Conservation (phyloP, 1,284 basidiomycete species). For the Microbotryum silenes-acaulis region DNA sequence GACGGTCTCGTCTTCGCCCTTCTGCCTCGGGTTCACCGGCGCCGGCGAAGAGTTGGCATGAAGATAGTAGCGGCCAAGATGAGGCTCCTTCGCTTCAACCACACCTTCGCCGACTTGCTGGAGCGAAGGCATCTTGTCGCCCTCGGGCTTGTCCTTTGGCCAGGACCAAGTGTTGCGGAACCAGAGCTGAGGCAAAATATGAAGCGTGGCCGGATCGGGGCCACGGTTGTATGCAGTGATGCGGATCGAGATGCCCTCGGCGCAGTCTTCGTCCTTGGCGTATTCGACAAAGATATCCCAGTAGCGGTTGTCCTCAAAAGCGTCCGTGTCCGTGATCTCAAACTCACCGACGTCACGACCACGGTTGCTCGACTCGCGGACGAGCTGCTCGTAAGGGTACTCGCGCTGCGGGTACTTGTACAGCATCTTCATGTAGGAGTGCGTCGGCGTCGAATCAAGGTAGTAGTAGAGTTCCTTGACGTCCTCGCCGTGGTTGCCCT, state of each 20-base stretch:
- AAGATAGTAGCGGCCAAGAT: constrained; percentile 53
- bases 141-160: constrained; percentile 69
- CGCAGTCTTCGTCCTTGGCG: constrained; percentile 89
- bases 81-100: constrained; percentile 64
- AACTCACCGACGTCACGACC: constrained; percentile 81
- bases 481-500: constrained; percentile 97
- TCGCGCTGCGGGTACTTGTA: constrained; percentile 94
- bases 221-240: constrained; percentile 96
- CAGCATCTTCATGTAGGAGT: constrained; percentile 93
- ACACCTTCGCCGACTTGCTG: constrained; percentile 52
- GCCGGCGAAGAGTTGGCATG: constrained; percentile 89
- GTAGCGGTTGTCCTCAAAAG: constrained; percentile 86
- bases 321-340: constrained; percentile 86
- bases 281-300: constrained; percentile 99
- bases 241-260: constrained; percentile 80
- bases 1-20: constrained; percentile 48
- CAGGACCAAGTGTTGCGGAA: constrained; percentile 99
- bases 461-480: constrained; percentile 99
- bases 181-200: constrained; percentile 90
- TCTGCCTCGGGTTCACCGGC: constrained; percentile 64
- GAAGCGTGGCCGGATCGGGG: constrained; percentile 88
- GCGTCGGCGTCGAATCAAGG: constrained; percentile 93
- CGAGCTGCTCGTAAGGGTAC: constrained; percentile 89
- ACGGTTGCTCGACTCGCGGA: constrained; percentile 72
- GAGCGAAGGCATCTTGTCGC: constrained; percentile 51